phyloP scores from a whole-genome alignment of 371 early-diverging fungal species.

The Mucor saturninus region DNA sequence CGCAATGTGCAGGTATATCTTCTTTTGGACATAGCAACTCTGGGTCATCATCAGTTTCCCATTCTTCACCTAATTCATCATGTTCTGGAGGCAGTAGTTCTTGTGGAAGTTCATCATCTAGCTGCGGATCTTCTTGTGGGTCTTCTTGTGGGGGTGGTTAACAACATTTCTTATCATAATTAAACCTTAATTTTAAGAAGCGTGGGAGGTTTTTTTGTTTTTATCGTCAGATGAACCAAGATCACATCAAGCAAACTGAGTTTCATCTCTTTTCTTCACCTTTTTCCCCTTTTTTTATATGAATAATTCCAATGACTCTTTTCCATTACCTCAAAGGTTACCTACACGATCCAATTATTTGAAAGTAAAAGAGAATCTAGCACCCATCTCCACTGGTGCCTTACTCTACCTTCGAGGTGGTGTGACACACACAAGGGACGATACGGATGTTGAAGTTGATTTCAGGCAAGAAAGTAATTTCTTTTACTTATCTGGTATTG shows the following conservation, averaged over 20 bases:
- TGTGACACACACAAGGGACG: conserved; percentile 38
- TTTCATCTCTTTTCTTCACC: neutral
- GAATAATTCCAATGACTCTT: neutral
- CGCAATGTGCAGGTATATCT: no score
- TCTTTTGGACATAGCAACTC: no score
- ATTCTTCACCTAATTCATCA: neutral
- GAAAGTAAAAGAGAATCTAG: conserved; percentile 22
- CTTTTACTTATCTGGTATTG: conserved; percentile 60
- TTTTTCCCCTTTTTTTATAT: neutral
- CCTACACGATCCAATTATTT: conserved; percentile 8
- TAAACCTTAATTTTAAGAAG: neutral
- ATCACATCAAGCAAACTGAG: neutral
- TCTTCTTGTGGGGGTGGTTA: no score
- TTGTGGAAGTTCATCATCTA: neutral
- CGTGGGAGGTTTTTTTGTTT: neutral
- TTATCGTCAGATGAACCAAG: neutral
- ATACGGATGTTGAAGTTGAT: conserved; percentile 58
- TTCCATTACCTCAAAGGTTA: neutral
- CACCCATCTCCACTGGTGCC: conserved; percentile 8
- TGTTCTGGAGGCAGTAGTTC: no score
- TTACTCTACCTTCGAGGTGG: conserved; percentile 48
- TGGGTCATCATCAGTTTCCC: neutral
- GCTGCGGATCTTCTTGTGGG: neutral
- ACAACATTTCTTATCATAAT: neutral
- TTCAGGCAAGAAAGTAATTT: conserved; percentile 66